phyloP scores from a whole-genome alignment of 345 rosid species.

The Cochlearia excelsa region DNA sequence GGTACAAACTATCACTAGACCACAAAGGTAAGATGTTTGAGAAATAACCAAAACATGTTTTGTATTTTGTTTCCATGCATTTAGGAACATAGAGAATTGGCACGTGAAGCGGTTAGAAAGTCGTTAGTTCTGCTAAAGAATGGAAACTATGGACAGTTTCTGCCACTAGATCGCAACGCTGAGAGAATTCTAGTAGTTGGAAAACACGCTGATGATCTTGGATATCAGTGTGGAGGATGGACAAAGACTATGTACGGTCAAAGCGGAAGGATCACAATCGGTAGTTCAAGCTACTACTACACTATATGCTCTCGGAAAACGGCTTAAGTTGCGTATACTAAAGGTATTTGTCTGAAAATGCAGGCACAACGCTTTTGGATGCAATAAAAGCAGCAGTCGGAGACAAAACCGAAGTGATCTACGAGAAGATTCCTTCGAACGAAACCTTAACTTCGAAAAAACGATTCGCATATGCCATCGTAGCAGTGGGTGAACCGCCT shows the following conservation, averaged over 20 bases:
- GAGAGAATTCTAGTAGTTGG: slow-evolving; percentile 65
- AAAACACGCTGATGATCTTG: slow-evolving; percentile 68
- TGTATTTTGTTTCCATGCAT: neutral
- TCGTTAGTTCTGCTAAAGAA: slow-evolving; percentile 78
- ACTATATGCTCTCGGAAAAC: too few relatives aligned
- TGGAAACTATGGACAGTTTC: slow-evolving; percentile 48
- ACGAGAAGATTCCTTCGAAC: neutral
- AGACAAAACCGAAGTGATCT: slow-evolving; percentile 57
- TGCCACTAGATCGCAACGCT: slow-evolving; percentile 58
- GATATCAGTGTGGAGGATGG: slow-evolving; percentile 92
- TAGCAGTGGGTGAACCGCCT: slow-evolving; percentile 75
- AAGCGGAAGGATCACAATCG: slow-evolving; percentile 69
- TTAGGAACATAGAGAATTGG: slow-evolving; percentile 63
- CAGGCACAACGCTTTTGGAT: slow-evolving; percentile 81
- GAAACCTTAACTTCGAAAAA: slow-evolving; percentile 42
- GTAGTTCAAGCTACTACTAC: slow-evolving; percentile 27
- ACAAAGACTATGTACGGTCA: slow-evolving; percentile 55
- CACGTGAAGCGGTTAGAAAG: slow-evolving; percentile 80
- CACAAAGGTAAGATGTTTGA: neutral
- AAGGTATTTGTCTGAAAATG: slow-evolving; percentile 4
- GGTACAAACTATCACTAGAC: too few relatives aligned
- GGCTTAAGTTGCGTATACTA: too few relatives aligned
- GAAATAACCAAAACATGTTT: neutral
- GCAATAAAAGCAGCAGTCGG: slow-evolving; percentile 62
- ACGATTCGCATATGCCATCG: slow-evolving; percentile 60